A percentile compares a stretch with the other conserved stretches of the same genome.
Evolutionary conservation across 2,329 filamentous ascomycete species (phyloP).

Genomic region (Botrytis pseudocinerea): DNA sequence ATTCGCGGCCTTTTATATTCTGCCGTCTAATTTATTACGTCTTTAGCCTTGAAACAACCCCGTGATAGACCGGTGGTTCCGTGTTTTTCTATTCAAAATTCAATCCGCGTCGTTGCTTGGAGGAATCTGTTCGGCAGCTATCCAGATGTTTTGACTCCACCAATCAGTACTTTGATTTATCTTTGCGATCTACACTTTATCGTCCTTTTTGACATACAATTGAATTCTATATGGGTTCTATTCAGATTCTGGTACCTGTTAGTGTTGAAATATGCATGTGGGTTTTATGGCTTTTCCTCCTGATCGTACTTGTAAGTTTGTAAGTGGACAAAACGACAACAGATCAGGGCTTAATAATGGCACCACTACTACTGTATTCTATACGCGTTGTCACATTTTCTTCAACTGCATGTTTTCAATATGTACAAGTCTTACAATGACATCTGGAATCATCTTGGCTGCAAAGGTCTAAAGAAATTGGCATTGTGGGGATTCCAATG

Average conservation of each 20-base stretch:
- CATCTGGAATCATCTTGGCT: neutral
- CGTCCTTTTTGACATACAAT: neutral
- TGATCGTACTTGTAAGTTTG: neutral
- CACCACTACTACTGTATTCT: neutral
- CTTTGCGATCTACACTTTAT: neutral
- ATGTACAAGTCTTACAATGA: neutral
- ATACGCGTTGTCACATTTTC: neutral
- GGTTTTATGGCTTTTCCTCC: neutral
- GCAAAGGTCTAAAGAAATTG: neutral
- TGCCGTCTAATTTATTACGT: neutral
- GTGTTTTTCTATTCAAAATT: neutral
- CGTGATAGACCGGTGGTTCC: neutral
- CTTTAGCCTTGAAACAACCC: neutral
- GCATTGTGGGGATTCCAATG: slow-evolving; percentile 8
- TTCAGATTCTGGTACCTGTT: neutral
- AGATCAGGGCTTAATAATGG: neutral
- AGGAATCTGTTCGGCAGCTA: neutral
- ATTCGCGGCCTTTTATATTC: neutral
- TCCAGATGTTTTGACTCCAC: neutral
- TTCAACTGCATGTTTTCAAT: neutral
- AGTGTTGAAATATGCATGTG: neutral
- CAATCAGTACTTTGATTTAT: neutral
- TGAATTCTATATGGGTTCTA: neutral
- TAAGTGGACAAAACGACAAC: neutral
- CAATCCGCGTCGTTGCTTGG: neutral